phyloP scores from a whole-genome alignment of 2,329 filamentous ascomycete genomes.

The Pseudonectria foliicola region DNA sequence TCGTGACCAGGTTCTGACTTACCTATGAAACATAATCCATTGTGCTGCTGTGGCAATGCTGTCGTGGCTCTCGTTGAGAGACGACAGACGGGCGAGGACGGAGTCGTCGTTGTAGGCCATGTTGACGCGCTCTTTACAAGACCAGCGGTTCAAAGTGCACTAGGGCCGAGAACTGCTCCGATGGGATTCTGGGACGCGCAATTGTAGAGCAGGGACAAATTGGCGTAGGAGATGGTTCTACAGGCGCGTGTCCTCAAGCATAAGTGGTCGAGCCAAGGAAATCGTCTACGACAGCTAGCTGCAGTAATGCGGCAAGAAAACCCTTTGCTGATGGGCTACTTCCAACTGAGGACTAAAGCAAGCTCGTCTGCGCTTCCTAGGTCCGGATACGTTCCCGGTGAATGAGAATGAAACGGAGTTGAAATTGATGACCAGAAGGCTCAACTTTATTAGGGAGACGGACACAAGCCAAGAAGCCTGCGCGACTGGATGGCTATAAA shows the following conservation, averaged over 20 bases:
- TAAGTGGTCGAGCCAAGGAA: constrained; percentile 20
- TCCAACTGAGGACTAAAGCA: constrained; percentile 6
- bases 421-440: constrained; percentile 13
- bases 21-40: constrained; percentile 99
- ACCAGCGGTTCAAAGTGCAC: not conserved
- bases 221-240: constrained; percentile 14
- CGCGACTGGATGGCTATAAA: constrained; percentile 6
- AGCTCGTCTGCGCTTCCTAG: constrained; percentile 4
- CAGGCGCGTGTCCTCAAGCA: constrained; percentile 9
- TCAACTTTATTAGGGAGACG: constrained; percentile 17
- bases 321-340: constrained; percentile 10
- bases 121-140: constrained; percentile 4
- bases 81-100: constrained; percentile 88
- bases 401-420: constrained; percentile 11
- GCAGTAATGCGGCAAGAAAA: constrained; percentile 15
- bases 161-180: constrained; percentile 1
- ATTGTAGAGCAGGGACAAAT: constrained; percentile 1
- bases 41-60: constrained; percentile 93
- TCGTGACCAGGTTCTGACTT: constrained; percentile 20
- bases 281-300: constrained; percentile 24
- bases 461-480: constrained; percentile 10
- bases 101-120: constrained; percentile 98
- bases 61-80: constrained; percentile 94
- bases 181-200: constrained; percentile 2
- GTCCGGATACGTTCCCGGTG: constrained; percentile 9